Evolutionary conservation across 2,329 filamentous ascomycete genomes (phyloP).

Genomic region (Colletotrichum salicis): DNA sequence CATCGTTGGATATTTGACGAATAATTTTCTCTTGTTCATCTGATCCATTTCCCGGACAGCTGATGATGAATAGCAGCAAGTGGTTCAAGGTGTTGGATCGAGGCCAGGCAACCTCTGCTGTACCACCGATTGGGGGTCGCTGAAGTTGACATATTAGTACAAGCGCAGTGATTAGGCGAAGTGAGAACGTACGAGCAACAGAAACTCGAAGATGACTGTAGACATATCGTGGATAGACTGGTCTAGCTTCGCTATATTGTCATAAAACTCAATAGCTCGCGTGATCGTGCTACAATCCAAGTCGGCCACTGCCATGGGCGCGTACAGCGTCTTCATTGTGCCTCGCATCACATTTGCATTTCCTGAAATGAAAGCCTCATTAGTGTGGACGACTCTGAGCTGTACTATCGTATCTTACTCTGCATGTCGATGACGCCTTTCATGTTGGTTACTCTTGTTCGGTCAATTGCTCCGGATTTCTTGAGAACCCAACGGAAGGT

Average conservation of each 20-base stretch:
- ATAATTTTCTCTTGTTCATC: constrained; percentile 12
- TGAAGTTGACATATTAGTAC: background rate
- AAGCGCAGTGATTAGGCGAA: too few species aligned
- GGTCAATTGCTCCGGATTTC: constrained; percentile 17
- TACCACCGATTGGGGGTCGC: constrained; percentile 17
- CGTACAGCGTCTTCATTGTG: constrained; percentile 25
- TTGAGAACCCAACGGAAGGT: constrained; percentile 12
- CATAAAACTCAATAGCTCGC: constrained; percentile 11
- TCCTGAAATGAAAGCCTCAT: background rate
- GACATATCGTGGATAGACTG: constrained; percentile 15
- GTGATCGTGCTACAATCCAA: constrained; percentile 1
- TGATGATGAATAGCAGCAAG: constrained; percentile 10
- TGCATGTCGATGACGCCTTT: constrained; percentile 22
- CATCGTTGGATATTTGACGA: constrained; percentile 10
- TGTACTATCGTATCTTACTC: background rate
- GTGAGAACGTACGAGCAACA: constrained; percentile 8
- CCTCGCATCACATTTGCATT: constrained; percentile 13
- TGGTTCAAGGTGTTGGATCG: constrained; percentile 11
- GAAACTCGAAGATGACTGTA: constrained; percentile 6
- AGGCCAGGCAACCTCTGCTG: constrained; percentile 21
- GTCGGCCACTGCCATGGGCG: constrained; percentile 22
- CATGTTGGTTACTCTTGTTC: constrained; percentile 25
- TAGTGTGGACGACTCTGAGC: background rate
- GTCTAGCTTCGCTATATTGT: constrained; percentile 1
- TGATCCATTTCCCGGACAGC: constrained; percentile 12